These are phyloP conservation scores for Phytophthora colocasiae DNA, from an alignment of 352 stramenopile species.

Conservation along the genomic window DNA sequence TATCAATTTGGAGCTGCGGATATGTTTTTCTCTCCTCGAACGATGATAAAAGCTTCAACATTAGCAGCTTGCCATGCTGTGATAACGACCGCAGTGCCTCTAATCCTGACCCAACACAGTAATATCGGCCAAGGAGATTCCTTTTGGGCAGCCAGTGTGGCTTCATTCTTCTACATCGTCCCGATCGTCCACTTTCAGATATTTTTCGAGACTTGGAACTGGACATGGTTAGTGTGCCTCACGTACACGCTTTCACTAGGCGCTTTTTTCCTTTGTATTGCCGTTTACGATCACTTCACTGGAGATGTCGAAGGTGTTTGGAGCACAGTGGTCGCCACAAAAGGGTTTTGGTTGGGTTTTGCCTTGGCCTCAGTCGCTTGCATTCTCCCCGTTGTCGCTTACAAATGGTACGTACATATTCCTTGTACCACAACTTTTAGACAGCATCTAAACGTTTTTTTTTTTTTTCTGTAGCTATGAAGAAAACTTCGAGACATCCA, in stretches of 20 bases:
- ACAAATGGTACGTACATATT: conserved; percentile 57
- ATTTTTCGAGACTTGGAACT: conserved; percentile 83
- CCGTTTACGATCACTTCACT: conserved; percentile 62
- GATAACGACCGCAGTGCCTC: conserved; percentile 60
- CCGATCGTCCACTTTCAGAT: conserved; percentile 93
- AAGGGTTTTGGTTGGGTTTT: conserved; percentile 75
- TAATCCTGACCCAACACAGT: conserved; percentile 60
- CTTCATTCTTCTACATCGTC: conserved; percentile 94
- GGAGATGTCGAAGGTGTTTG: conserved; percentile 60
- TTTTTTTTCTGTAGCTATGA: conserved; percentile 48
- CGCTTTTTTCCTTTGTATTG: conserved; percentile 57
- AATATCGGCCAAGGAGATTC: conserved; percentile 55
- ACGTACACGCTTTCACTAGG: conserved; percentile 60
- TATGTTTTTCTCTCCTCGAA: conserved; percentile 68
- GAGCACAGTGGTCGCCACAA: conserved; percentile 34
- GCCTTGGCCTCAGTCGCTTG: conserved; percentile 49
- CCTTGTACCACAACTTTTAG: background rate
- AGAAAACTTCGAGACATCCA: conserved; percentile 78
- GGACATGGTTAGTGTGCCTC: conserved; percentile 52
- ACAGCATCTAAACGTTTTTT: background rate
- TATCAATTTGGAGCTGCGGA: conserved; percentile 69
- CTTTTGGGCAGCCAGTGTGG: conserved; percentile 91
- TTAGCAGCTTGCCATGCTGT: conserved; percentile 68
- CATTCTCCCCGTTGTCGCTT: conserved; percentile 68
- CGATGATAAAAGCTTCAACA: conserved; percentile 45